Evolutionary conservation across 129 eudicot genomes (phyloP).

Genomic region (Cynara cardunculus): DNA sequence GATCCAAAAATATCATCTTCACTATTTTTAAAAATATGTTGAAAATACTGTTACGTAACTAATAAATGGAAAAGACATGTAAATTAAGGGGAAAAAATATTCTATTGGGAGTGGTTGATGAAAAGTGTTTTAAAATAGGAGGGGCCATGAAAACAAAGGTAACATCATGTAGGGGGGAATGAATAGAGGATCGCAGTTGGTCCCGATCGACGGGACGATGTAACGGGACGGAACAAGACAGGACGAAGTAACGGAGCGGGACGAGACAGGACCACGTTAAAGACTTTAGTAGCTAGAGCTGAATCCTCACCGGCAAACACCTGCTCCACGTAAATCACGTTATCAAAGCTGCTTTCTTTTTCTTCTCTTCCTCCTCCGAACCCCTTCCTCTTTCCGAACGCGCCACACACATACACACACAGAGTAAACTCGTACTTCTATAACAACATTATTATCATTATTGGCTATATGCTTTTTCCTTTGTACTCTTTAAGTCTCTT

Average conservation of each 20-base stretch:
- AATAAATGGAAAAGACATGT: too few species aligned
- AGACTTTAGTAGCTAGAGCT: neutral
- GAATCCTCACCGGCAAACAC: constrained; percentile 10
- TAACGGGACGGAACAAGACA: neutral
- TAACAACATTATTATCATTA: neutral
- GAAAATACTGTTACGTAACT: too few species aligned
- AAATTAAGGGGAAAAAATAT: too few species aligned
- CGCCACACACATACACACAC: neutral
- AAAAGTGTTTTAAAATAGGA: neutral
- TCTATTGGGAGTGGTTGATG: too few species aligned
- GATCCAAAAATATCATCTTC: too few species aligned
- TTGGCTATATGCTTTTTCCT: neutral
- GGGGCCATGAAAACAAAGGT: neutral
- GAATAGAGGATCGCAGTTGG: neutral
- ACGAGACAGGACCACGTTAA: neutral
- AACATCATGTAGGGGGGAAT: neutral
- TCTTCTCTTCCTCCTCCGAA: neutral
- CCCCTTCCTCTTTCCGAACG: neutral
- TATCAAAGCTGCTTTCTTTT: neutral
- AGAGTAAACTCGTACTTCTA: neutral
- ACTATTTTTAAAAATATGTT: too few species aligned
- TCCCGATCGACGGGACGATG: neutral
- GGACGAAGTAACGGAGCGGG: neutral
- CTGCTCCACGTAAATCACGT: neutral
- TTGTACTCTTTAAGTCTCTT: neutral